phyloP scores from a whole-genome alignment of 495 filamentous ascomycete species.

The Zalerion maritima region DNA sequence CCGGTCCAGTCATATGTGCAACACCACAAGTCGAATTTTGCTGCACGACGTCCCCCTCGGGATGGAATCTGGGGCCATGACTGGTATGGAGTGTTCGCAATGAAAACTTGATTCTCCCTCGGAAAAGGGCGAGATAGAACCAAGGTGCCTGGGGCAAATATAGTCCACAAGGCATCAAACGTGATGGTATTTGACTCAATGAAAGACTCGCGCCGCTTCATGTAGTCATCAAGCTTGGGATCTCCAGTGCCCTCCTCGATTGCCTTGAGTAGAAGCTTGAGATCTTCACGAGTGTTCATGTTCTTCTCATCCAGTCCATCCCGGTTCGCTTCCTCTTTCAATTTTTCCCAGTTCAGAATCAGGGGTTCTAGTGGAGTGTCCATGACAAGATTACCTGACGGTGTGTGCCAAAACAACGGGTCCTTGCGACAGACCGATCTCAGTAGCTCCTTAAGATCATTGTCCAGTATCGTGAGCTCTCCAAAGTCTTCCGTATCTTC shows the following conservation, averaged over 20 bases:
- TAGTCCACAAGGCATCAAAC: slow-evolving; percentile 12
- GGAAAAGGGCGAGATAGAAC: slow-evolving; percentile 8
- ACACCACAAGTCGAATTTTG: too few species aligned
- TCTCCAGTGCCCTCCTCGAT: slow-evolving; percentile 6
- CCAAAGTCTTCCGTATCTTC: slow-evolving; percentile 3
- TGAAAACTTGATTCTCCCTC: slow-evolving; percentile 7
- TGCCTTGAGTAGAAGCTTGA: slow-evolving; percentile 4
- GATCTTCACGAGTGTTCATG: slow-evolving; percentile 2
- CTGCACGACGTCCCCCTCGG: not conserved
- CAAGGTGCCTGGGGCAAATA: slow-evolving; percentile 11
- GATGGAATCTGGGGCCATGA: slow-evolving; percentile 2
- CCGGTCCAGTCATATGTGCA: slow-evolving; percentile 11
- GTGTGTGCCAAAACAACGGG: slow-evolving; percentile 1
- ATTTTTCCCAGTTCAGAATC: slow-evolving; percentile 5
- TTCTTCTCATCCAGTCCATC: not conserved
- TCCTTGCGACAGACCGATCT: slow-evolving; percentile 1
- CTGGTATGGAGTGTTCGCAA: slow-evolving; percentile 3
- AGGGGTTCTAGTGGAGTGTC: slow-evolving; percentile 3
- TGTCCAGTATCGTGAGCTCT: not conserved
- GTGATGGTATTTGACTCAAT: slow-evolving; percentile 6
- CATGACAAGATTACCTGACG: slow-evolving; percentile 1
- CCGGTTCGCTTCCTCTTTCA: not conserved
- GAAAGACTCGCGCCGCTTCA: slow-evolving; percentile 8
- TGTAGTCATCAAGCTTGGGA: slow-evolving; percentile 9
- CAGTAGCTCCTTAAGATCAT: slow-evolving; percentile 1